Conservation (phyloP, 257 asterid genomes). For the Petrea volubilis region DNA sequence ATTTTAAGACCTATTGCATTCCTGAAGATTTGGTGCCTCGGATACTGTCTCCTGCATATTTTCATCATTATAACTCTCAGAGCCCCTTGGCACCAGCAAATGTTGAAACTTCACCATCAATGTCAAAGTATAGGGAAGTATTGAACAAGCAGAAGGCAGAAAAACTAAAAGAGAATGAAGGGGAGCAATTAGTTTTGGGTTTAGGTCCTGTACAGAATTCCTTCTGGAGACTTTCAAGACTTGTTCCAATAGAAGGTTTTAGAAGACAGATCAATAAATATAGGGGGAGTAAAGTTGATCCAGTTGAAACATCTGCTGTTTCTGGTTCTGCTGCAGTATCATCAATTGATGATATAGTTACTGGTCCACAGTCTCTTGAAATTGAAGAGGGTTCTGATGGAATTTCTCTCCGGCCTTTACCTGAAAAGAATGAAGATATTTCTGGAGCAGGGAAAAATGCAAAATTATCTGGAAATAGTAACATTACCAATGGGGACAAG, state of each 20-base stretch:
- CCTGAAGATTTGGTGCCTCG: slow-evolving; percentile 99
- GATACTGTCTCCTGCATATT: slow-evolving; percentile 96
- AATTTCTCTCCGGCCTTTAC: slow-evolving; percentile 81
- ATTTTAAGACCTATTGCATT: slow-evolving; percentile 93
- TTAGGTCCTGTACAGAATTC: slow-evolving; percentile 96
- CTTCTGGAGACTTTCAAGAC: slow-evolving; percentile 97
- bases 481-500: slow-evolving; percentile 45
- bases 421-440: slow-evolving; percentile 56
- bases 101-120: slow-evolving; percentile 46
- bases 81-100: slow-evolving; percentile 36
- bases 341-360: slow-evolving; percentile 59
- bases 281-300: slow-evolving; percentile 53
- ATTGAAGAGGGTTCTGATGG: slow-evolving; percentile 98
- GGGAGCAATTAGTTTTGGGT: slow-evolving; percentile 91
- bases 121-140: slow-evolving; percentile 45
- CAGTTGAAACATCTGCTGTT: slow-evolving; percentile 45
- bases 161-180: slow-evolving; percentile 61
- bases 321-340: slow-evolving; percentile 59
- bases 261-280: slow-evolving; percentile 61
- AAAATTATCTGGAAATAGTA: slow-evolving; percentile 44
- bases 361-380: slow-evolving; percentile 86
- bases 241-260: slow-evolving; percentile 88
- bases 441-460: slow-evolving; percentile 57
- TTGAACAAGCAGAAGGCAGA: slow-evolving; percentile 58
- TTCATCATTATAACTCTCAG: slow-evolving; percentile 87